Conservation (phyloP, 2,329 filamentous ascomycete genomes). For the Dendryphion nanum region DNA sequence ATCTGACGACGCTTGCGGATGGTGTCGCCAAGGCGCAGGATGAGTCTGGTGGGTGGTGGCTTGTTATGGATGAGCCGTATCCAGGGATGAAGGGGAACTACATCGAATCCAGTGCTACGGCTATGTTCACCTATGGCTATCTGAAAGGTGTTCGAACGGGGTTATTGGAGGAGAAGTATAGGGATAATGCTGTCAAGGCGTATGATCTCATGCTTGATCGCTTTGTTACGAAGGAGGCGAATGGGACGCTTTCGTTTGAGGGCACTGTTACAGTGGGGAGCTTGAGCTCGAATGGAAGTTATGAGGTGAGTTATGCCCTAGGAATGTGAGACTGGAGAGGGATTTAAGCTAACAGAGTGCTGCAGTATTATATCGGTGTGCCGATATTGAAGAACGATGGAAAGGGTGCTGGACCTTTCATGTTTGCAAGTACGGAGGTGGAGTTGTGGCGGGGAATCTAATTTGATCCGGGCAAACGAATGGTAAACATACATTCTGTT, state of each 20-base stretch:
- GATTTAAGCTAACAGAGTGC: background rate
- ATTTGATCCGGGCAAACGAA: too few relatives aligned
- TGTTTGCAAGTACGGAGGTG: conserved; percentile 36
- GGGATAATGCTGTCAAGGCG: conserved; percentile 42
- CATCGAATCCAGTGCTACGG: conserved; percentile 59
- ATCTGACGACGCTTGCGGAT: conserved; percentile 43
- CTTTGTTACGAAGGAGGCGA: conserved; percentile 47
- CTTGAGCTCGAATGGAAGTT: conserved; percentile 50
- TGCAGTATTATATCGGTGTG: conserved; percentile 40
- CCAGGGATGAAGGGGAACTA: conserved; percentile 53
- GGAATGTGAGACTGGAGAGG: conserved; percentile 3
- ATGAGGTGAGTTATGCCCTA: conserved; percentile 43
- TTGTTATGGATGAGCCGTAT: conserved; percentile 54
- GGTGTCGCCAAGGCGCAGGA: conserved; percentile 47
- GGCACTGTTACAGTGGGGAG: conserved; percentile 55
- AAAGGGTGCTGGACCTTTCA: conserved; percentile 44
- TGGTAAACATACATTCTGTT: too few relatives aligned
- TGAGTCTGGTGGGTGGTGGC: conserved; percentile 55
- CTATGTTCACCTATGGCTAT: conserved; percentile 46
- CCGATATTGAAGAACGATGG: conserved; percentile 36
- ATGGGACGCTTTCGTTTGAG: conserved; percentile 52
- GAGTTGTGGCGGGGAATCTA: conserved; percentile 23
- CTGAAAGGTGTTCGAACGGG: conserved; percentile 35
- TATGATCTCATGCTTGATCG: conserved; percentile 45
- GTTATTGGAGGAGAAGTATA: conserved; percentile 36